Base-by-base conservation (phyloP, 2,329 filamentous ascomycete species). In the Alternaria panax region DNA sequence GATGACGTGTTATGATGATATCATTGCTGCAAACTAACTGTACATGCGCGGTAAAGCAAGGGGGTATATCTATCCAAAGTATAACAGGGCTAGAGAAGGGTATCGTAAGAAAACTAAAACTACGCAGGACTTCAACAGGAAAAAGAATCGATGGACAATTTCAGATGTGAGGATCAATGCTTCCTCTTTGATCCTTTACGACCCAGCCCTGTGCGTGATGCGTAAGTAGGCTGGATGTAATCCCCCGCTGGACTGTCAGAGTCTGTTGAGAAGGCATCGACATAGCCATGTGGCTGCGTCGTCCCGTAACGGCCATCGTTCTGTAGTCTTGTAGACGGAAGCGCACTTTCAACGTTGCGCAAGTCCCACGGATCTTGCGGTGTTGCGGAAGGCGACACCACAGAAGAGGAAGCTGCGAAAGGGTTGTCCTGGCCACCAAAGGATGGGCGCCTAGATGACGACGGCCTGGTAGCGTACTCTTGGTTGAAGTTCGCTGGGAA, bases 341-440 rank as follows among this genome's bases (percentile, higher is more conserved):
- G 60, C 6, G 66, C 62, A 5, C 63, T 58, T 4, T 57, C 60
- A 55, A 71, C 36, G 28, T 53, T 61, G 28, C 70, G 72, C 5
- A 59, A 36, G 18, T 75, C 72, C 73, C 73, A 76, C 0, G 70
- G 64, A 20, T 70, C 71, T 7, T 40, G 59, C 8, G 68, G 65
- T 16, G 58, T 50, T n/a, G 52, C 47, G 4, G 41, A 28, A 7
- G 51, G 46, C 27, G 25, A 47, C 27, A 20, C 47, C 42, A 9
- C 61, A 40, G 45, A 70, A 4, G 60, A 59, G 3, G 62, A 55
- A 7, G 62, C 48, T 45, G 67, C 60, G 50, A 71, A 71, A 3
- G 70, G 67, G 32, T 63, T 63, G 2, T 69, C 68, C n/a, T 54
- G 59, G 7, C 62, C 50, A 9, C 62, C 45, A 16, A 63, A 65